Evolutionary conservation across 805 yeast genomes (phyloP).

Genomic region (Ogataea pilisensis): DNA sequence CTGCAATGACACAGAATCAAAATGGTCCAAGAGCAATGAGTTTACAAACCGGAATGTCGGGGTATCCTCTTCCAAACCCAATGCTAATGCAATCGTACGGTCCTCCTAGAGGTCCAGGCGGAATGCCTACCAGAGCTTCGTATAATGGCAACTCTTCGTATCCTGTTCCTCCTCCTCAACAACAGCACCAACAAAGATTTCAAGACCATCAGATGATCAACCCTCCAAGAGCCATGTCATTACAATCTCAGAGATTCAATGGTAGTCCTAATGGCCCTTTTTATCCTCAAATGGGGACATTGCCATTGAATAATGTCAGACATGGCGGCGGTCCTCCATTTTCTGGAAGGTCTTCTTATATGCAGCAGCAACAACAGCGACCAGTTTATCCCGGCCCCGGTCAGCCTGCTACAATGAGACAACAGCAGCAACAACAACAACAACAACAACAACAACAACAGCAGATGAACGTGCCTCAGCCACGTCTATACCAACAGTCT

Average conservation of each 20-base stretch:
- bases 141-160: slow-evolving; percentile 24
- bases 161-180: slow-evolving; percentile 5
- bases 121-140: slow-evolving; percentile 43
- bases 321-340: not conserved
- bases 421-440: not conserved
- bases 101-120: slow-evolving; percentile 32
- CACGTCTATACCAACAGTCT: not conserved
- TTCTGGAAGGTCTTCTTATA: not conserved
- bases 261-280: not conserved
- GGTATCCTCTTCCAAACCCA: slow-evolving; percentile 21
- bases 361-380: not conserved
- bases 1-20: slow-evolving; percentile 31
- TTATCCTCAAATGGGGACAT: too few relatives aligned
- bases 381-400: too few relatives aligned
- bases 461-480: not conserved
- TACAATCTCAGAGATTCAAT: slow-evolving; percentile 11
- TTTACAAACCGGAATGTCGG: slow-evolving; percentile 16
- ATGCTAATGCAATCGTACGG: slow-evolving; percentile 25
- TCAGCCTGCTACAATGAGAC: too few relatives aligned
- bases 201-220: slow-evolving; percentile 1
- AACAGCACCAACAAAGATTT: slow-evolving; percentile 1
- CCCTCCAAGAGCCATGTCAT: slow-evolving; percentile 21
- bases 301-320: not conserved
- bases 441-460: too few relatives aligned
- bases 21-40: slow-evolving; percentile 35